Conservation (phyloP, 306 rosid species). For the Cicer pinnatifidum region DNA sequence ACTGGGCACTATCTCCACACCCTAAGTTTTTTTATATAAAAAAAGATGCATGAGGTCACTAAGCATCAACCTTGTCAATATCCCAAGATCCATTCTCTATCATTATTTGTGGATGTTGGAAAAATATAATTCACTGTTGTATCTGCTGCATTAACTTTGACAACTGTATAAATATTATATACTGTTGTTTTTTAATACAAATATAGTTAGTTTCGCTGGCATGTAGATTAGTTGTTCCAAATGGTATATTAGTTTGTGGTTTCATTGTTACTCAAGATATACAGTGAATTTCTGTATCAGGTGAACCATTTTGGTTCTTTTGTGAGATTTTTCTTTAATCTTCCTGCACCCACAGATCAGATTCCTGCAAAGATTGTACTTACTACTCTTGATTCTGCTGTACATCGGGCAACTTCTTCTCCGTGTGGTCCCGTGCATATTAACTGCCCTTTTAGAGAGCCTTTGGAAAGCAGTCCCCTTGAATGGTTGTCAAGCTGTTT, state of each 20-base stretch:
- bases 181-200: constrained; percentile 11
- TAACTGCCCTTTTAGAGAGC: constrained; percentile 91
- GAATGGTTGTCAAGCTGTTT: constrained; percentile 75
- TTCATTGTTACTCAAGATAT: constrained; percentile 41
- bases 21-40: no score
- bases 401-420: constrained; percentile 78
- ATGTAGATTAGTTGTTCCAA: constrained; percentile 28
- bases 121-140: constrained; percentile 13
- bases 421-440: constrained; percentile 92
- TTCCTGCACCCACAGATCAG: constrained; percentile 82
- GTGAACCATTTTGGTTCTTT: constrained; percentile 94
- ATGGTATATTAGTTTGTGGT: constrained; percentile 26
- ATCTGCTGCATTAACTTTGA: constrained; percentile 20
- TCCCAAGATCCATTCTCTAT: background rate
- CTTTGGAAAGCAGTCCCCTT: constrained; percentile 77
- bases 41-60: background rate
- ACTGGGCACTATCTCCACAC: no score
- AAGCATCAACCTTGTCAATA: background rate
- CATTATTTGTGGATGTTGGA: background rate
- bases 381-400: constrained; percentile 91
- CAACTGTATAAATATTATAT: constrained; percentile 21
- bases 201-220: constrained; percentile 30
- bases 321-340: constrained; percentile 90
- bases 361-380: constrained; percentile 83
- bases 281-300: constrained; percentile 51